Evolutionary conservation across 1,284 basidiomycete genomes (phyloP), one percentile per base, ranked within the genome.

Genomic region (Cryptococcus maquisensis): DNA sequence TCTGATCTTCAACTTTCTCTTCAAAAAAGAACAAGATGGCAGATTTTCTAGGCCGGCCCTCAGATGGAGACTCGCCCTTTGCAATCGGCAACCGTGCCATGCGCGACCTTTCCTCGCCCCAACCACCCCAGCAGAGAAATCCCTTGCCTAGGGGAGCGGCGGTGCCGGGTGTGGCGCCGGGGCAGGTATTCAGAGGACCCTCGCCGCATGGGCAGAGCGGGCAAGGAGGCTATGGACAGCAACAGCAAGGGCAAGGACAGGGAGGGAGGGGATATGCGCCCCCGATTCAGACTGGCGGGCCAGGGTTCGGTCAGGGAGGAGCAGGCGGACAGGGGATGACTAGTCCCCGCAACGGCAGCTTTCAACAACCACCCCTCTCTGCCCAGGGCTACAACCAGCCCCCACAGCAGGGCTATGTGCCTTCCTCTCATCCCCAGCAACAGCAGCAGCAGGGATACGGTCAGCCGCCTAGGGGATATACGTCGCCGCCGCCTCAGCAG

Each of bases 21-120:
- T 3, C n/a, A 18, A 40, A n/a, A 15, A 12, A 2, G 1, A 18
- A 20, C 16, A 32, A n/a, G 4, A 44, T 43, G 38, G 16, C 50
- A 18, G 56, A 65, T 50, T 72, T 62, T 48, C 66, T 77, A 20
- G 74, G 73, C 24, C 60, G 75, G 41, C 75, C 75, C 18, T 75
- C 75, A 8, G 66, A 65, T 3, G 73, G 71, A 28, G 70, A 73
- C 47, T 74, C 72, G 3, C 75, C 75, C 13, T 75, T 77, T 51
- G 74, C 75, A n/a, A 77, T 75, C 47, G 75, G 70, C 20, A 67
- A 74, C 49, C 63, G 69, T 26, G 75, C 74, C 8, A 63, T 73
- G 62, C 61, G 68, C 40, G 73, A 75, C 55, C 70, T 66, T 3
- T 68, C 68, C 0, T 62, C 63, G 8, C 72, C 72, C 26, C 66